Evolutionary conservation across 441 rosid genomes (phyloP).

Genomic region (Mallotus repandus): DNA sequence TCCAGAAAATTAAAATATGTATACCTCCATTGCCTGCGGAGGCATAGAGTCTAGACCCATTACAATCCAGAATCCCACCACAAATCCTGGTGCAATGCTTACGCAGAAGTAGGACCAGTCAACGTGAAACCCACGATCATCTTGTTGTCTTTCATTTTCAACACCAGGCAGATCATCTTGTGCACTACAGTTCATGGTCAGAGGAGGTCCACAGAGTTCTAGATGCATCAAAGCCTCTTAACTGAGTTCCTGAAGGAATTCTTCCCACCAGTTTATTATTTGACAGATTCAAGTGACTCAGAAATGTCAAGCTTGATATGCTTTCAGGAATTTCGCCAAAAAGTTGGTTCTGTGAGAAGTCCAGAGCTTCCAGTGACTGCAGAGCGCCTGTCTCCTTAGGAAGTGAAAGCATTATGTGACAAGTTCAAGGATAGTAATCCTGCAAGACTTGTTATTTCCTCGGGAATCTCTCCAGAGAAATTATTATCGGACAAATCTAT

Average conservation of each 20-base stretch:
- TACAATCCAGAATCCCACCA: too few species aligned
- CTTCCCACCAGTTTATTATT: neutral
- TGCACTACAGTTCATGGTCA: neutral
- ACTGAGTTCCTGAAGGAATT: too few species aligned
- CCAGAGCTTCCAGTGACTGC: neutral
- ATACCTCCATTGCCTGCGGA: too few species aligned
- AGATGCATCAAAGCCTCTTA: neutral
- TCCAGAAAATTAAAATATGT: too few species aligned
- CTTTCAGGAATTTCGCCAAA: neutral
- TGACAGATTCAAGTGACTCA: neutral
- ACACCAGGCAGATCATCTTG: neutral
- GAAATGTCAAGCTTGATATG: neutral
- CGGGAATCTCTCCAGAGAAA: constrained; percentile 3
- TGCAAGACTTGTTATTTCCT: neutral
- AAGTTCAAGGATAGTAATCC: neutral
- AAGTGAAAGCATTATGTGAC: neutral
- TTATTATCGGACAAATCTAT: neutral
- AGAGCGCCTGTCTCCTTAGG: neutral
- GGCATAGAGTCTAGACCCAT: too few species aligned
- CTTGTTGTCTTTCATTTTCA: too few species aligned
- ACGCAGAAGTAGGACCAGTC: too few species aligned
- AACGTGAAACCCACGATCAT: too few species aligned
- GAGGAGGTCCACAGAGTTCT: neutral
- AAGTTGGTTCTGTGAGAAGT: constrained; percentile 2
- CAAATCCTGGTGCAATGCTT: too few species aligned